A percentile compares a stretch with the other conserved stretches of the same genome.
These are phyloP conservation scores for Trichoderma atrobrunneum DNA, from an alignment of 2,329 filamentous ascomycete species.

Conservation along the genomic window DNA sequence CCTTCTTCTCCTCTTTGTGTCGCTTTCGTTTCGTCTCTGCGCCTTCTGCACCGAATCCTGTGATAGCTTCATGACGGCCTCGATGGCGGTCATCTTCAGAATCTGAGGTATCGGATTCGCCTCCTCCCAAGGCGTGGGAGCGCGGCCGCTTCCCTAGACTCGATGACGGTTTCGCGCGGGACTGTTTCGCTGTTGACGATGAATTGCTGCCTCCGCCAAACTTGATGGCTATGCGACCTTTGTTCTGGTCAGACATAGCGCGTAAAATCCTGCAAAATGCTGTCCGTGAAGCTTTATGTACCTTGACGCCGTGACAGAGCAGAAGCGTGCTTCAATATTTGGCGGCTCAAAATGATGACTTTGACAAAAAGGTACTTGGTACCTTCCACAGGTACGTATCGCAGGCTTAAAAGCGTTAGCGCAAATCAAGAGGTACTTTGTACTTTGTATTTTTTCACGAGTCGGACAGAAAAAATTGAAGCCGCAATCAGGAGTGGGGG, in stretches of 20 bases:
- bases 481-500: not conserved
- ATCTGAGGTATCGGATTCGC: constrained; percentile 43
- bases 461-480: constrained; percentile 5
- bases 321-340: not conserved
- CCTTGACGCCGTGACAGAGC: not conserved
- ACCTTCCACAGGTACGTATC: not conserved
- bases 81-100: constrained; percentile 30
- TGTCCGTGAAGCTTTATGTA: not conserved
- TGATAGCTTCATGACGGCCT: constrained; percentile 46
- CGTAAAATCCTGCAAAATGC: not conserved
- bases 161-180: constrained; percentile 41
- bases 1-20: constrained; percentile 30
- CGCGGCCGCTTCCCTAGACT: constrained; percentile 50
- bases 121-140: constrained; percentile 40
- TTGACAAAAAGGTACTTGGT: not conserved
- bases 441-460: not conserved
- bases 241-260: constrained; percentile 39
- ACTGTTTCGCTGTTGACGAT: constrained; percentile 27
- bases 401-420: not conserved
- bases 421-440: not conserved
- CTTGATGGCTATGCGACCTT: constrained; percentile 49
- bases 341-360: constrained; percentile 1
- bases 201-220: constrained; percentile 38
- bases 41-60: constrained; percentile 48
- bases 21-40: constrained; percentile 40